phyloP scores from a whole-genome alignment of 805 yeast species.

The Ogataea glucozyma region DNA sequence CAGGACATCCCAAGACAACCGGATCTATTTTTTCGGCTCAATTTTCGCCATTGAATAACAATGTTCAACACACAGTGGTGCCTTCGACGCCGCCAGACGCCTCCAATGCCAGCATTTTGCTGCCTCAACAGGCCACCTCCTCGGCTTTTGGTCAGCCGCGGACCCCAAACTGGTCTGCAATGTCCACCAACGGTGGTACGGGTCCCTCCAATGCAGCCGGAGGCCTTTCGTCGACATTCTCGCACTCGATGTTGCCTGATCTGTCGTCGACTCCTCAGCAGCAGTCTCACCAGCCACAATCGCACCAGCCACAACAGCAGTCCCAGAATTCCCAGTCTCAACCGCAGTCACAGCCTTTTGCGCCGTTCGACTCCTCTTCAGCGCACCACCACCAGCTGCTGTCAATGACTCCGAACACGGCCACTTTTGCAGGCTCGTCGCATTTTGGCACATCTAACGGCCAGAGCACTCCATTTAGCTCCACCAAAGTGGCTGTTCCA shows the following conservation, averaged over 20 bases:
- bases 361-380: slow-evolving; percentile 10
- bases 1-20: slow-evolving; percentile 10
- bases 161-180: slow-evolving; percentile 40
- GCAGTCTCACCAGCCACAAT: slow-evolving; percentile 2
- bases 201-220: too few relatives aligned
- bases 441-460: slow-evolving; percentile 15
- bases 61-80: slow-evolving; percentile 17
- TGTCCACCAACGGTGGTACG: slow-evolving; percentile 18
- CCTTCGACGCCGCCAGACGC: slow-evolving; percentile 34
- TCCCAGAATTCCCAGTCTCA: too few relatives aligned
- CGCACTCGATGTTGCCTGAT: slow-evolving; percentile 24
- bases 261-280: slow-evolving; percentile 25
- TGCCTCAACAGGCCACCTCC: slow-evolving; percentile 20
- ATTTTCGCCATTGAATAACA: slow-evolving; percentile 27
- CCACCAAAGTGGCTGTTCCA: slow-evolving; percentile 17
- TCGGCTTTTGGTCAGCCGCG: slow-evolving; percentile 31
- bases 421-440: slow-evolving; percentile 17
- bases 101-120: slow-evolving; percentile 20
- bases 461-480: slow-evolving; percentile 27
- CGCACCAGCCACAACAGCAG: slow-evolving; percentile 6
- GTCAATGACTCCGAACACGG: slow-evolving; percentile 27
- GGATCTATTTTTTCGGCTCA: slow-evolving; percentile 28
- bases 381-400: slow-evolving; percentile 23
- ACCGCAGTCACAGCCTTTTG: slow-evolving; percentile 4
- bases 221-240: slow-evolving; percentile 19